Evolutionary conservation across 305 asterid species (phyloP).

Genomic region (Fraxinus dipetala): DNA sequence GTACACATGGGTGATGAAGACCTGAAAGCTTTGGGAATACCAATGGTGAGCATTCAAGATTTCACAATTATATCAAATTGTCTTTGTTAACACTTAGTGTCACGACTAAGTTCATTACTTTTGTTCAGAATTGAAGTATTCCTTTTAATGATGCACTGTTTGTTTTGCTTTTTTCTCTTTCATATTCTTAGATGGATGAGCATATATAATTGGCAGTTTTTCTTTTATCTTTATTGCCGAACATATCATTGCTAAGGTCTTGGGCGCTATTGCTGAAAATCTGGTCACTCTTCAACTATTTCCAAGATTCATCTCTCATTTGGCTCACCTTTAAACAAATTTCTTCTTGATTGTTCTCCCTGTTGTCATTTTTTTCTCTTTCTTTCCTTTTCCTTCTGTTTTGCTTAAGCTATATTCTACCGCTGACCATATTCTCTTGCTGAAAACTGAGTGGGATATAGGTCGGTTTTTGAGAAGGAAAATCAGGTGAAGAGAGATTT

Average conservation of each 20-base stretch:
- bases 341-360: not conserved
- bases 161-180: not conserved
- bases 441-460: not conserved
- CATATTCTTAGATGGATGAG: not conserved
- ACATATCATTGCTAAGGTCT: slow-evolving; percentile 4
- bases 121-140: slow-evolving; percentile 10
- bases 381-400: not conserved
- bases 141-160: not conserved
- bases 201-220: not conserved
- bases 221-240: not conserved
- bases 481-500: not conserved
- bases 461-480: not conserved
- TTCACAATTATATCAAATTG: not conserved
- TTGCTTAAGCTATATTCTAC: not conserved
- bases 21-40: slow-evolving; percentile 94
- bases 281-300: slow-evolving; percentile 2
- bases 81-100: not conserved
- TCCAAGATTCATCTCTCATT: not conserved
- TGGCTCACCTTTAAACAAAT: not conserved
- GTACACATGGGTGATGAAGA: slow-evolving; percentile 95
- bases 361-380: not conserved
- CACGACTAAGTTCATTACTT: not conserved
- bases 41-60: slow-evolving; percentile 61
- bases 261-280: not conserved
- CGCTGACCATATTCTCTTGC: not conserved